Conservation (phyloP, 2,329 filamentous ascomycete genomes). For the Monilinia vaccinii-corymbosi region DNA sequence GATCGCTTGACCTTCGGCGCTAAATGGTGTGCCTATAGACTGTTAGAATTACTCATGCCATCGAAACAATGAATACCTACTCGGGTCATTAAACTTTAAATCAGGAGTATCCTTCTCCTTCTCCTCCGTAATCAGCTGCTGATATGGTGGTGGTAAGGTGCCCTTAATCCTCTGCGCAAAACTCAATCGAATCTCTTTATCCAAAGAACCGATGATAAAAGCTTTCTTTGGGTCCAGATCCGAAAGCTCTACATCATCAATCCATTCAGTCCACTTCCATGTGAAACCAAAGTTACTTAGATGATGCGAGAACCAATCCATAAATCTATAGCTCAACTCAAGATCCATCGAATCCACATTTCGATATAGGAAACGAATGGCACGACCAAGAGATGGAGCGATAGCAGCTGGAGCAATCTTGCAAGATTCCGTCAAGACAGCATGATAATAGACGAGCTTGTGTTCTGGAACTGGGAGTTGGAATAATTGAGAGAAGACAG, state of each 20-base stretch:
- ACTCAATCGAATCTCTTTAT: slow-evolving; percentile 94
- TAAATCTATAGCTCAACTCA: slow-evolving; percentile 76
- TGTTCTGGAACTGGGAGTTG: slow-evolving; percentile 80
- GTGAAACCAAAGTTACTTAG: slow-evolving; percentile 98
- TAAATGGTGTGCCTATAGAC: slow-evolving; percentile 62
- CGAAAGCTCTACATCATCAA: slow-evolving; percentile 71
- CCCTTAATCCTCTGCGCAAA: slow-evolving; percentile 95
- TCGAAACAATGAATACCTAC: slow-evolving; percentile 40
- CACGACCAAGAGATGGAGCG: slow-evolving; percentile 83
- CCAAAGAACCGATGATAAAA: slow-evolving; percentile 81
- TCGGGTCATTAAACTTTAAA: slow-evolving; percentile 76
- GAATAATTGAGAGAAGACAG: slow-evolving; percentile 91
- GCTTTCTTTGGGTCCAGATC: slow-evolving; percentile 80
- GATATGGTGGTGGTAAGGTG: slow-evolving; percentile 78
- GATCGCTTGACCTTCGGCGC: slow-evolving; percentile 75
- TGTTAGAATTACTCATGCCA: slow-evolving; percentile 9
- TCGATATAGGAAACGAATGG: slow-evolving; percentile 84
- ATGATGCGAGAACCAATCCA: slow-evolving; percentile 98
- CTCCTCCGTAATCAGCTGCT: slow-evolving; percentile 68
- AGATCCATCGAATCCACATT: slow-evolving; percentile 76
- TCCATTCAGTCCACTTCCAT: slow-evolving; percentile 99
- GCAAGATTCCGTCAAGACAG: slow-evolving; percentile 87
- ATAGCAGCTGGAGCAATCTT: slow-evolving; percentile 96
- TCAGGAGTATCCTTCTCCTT: slow-evolving; percentile 95
- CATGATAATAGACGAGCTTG: slow-evolving; percentile 94